A percentile compares a stretch with the other conserved stretches of the same genome.
These are phyloP conservation scores for Citrus hindsii DNA, from an alignment of 345 rosid genomes.

Conservation along the genomic window DNA sequence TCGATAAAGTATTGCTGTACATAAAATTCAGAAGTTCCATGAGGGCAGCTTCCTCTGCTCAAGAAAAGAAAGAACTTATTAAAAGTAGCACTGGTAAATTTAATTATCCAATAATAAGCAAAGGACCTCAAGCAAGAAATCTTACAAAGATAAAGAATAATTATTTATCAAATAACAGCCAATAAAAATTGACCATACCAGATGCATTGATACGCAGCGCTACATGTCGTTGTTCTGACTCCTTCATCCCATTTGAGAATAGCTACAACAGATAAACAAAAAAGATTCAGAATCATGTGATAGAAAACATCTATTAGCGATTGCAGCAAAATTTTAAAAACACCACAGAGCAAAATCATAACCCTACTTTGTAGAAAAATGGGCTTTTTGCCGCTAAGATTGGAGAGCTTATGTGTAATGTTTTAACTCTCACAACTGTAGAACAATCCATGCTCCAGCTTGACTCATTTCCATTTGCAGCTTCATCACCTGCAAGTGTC, in stretches of 20 bases:
- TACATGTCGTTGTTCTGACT: constrained; percentile 96
- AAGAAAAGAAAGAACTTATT: neutral
- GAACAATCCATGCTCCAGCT: constrained; percentile 84
- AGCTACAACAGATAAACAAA: constrained; percentile 42
- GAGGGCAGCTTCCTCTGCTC: constrained; percentile 95
- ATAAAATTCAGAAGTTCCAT: constrained; percentile 98
- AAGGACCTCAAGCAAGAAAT: neutral
- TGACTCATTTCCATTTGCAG: constrained; percentile 55
- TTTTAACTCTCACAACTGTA: constrained; percentile 69
- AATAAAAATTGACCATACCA: constrained; percentile 40
- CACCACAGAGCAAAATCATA: neutral
- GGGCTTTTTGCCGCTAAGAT: constrained; percentile 99
- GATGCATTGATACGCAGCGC: constrained; percentile 79
- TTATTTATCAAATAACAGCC: neutral
- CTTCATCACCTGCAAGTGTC: constrained; percentile 63
- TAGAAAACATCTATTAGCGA: neutral
- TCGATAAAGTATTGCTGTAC: constrained; percentile 75
- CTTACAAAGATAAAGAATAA: neutral
- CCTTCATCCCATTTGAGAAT: constrained; percentile 98
- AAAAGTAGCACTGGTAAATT: neutral
- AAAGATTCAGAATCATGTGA: neutral
- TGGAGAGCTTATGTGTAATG: constrained; percentile 95
- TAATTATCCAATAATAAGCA: neutral
- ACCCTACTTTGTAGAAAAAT: constrained; percentile 80
- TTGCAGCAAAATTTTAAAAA: neutral